Evolutionary conservation across 108 stramenopile species (phyloP), one percentile per base, ranked within the genome.

Genomic region (Mediolabrus comicus): DNA sequence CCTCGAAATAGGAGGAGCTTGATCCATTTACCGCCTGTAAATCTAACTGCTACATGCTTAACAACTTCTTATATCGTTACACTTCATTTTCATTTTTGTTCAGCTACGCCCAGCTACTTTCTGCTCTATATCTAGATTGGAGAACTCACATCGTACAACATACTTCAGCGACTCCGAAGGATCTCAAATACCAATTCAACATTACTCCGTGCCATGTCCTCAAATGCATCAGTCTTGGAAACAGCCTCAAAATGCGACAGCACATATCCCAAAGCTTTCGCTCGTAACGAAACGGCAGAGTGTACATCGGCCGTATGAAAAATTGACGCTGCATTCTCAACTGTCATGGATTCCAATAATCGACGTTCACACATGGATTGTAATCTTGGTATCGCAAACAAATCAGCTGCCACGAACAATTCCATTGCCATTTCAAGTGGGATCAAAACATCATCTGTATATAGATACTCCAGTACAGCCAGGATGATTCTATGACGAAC

Each of bases 101-200:
- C n/a, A n/a, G n/a, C n/a, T n/a, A n/a, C n/a, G n/a, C n/a, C n/a
- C n/a, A n/a, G n/a, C n/a, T n/a, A n/a, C n/a, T n/a, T n/a, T n/a
- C n/a, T n/a, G n/a, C n/a, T n/a, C n/a, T n/a, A n/a, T n/a, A n/a
- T n/a, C n/a, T n/a, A n/a, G n/a, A n/a, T n/a, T n/a, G n/a, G n/a
- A n/a, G n/a, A n/a, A n/a, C n/a, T n/a, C n/a, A 52, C 5, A 52
- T 19, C 12, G 12, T 52, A n/a, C 38, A 39, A 9, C 13, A 29
- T 51, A 19, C 17, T 46, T 75, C 51, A 89, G 65, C 91, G 91
- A 55, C 83, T 92, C 35, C 85, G 87, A 8, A 97, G 79, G 25
- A 97, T 88, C 62, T 97, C 96, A 79, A 97, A 94, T 14, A 98
- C 96, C n/a, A 99, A 83, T 32, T 99, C 98, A 58, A 97, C 92